Evolutionary conservation across 345 rosid genomes (phyloP), one percentile per base, ranked within the genome.

Genomic region (Brassica nigra): DNA sequence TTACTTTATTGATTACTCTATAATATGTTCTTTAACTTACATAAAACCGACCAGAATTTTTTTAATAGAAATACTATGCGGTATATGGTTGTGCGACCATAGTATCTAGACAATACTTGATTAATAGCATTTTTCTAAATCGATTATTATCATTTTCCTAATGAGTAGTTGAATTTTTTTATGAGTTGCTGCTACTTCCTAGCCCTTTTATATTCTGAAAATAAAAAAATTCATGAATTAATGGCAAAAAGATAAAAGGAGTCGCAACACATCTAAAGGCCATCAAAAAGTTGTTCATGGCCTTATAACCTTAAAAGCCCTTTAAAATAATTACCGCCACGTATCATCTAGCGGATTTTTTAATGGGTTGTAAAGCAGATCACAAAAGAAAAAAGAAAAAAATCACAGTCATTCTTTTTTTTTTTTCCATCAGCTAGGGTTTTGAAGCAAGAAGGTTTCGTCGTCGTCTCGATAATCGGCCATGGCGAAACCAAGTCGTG

Each of bases 401-500:
- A 30, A 0, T 30, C 14, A 33, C 70, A 66, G 70, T 66, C 15
- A 14, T 18, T 49, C 3, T 44, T 14, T 11, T 11, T n/a, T 14
- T 5, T 33, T 30, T 23, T 39, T 59, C 58, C 34, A 74, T 74
- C 80, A 64, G 77, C 76, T 78, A 61, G 87, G 93, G 89, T 86
- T 89, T 87, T 69, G 62, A 36, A 27, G 5, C 29, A 81, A 78
- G 90, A 18, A 18, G 18, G 90, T 84, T 88, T 85, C 80, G 31
- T 66, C 33, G 66, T 47, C 57, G 6, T 49, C 57, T 16, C 57
- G 20, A 55, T 62, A 28, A 16, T 59, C 16, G 18, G 76, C 78
- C 78, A 93, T 90, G 98, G 94, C 95, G 86, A 93, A 90, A 84
- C 91, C 94, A 65, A 68, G 80, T 65, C 84, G 95, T 71, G 93